phyloP scores from a whole-genome alignment of 331 rosid genomes.

The Acacia concinna region DNA sequence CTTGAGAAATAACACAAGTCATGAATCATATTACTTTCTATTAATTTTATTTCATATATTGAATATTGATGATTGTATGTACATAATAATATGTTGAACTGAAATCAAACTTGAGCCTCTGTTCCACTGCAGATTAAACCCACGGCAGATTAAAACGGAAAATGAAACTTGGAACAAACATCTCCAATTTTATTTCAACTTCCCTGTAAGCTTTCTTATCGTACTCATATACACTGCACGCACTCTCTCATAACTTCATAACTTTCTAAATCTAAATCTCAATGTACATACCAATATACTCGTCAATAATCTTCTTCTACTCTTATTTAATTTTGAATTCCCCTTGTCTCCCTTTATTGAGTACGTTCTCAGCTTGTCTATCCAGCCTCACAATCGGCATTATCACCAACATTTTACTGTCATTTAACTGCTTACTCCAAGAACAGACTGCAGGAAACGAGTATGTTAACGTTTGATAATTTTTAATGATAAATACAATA shows the following conservation, averaged over 20 bases:
- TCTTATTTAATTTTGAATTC: conserved; percentile 21
- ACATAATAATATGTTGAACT: background rate
- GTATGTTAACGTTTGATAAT: background rate
- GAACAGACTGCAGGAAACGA: conserved; percentile 52
- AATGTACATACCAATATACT: conserved; percentile 34
- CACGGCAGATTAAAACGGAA: background rate
- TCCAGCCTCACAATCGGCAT: background rate
- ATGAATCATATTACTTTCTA: background rate
- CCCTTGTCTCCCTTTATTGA: conserved; percentile 10
- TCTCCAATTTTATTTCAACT: background rate
- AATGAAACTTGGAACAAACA: background rate
- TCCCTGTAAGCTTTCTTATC: background rate
- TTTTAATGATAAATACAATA: background rate
- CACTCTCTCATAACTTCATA: conserved; percentile 16
- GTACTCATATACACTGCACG: conserved; percentile 15
- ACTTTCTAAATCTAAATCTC: conserved; percentile 27
- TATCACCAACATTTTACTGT: conserved; percentile 26
- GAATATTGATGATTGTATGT: background rate
- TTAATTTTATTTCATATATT: background rate
- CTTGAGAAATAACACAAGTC: background rate
- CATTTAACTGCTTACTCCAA: conserved; percentile 49
- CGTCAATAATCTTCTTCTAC: conserved; percentile 20
- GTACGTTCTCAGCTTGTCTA: conserved; percentile 27
- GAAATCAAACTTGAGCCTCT: background rate
- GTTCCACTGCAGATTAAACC: background rate